These are phyloP conservation scores for Hyphopichia wangnamkhiaoensis DNA, from an alignment of 1,139 yeast genomes.

Conservation along the genomic window DNA sequence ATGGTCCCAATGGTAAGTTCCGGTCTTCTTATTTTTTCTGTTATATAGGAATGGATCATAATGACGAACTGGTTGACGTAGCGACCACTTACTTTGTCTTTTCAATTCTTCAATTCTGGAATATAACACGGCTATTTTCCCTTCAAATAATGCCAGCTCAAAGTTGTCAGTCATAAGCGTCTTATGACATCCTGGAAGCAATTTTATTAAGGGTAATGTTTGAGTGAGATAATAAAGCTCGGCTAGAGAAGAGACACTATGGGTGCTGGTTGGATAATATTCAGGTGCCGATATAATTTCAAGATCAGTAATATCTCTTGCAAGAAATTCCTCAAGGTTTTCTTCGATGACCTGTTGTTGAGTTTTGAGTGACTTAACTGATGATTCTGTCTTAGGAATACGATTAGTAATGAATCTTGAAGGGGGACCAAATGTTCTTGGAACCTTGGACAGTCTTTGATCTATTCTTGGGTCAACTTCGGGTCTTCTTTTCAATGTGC, in stretches of 20 bases:
- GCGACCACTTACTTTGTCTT: slow-evolving; percentile 86
- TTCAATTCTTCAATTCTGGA: slow-evolving; percentile 91
- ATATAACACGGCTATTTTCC: slow-evolving; percentile 88
- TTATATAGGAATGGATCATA: slow-evolving; percentile 61
- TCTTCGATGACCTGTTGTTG: slow-evolving; percentile 21
- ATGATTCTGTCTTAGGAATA: slow-evolving; percentile 8
- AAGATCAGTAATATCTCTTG: slow-evolving; percentile 29
- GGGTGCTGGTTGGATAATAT: slow-evolving; percentile 44
- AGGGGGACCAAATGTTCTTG: slow-evolving; percentile 3
- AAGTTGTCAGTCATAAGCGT: slow-evolving; percentile 81
- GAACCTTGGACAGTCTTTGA: not conserved
- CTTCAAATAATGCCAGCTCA: slow-evolving; percentile 86
- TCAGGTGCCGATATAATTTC: slow-evolving; percentile 46
- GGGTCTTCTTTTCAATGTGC: not conserved
- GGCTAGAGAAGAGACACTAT: slow-evolving; percentile 64
- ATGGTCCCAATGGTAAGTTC: slow-evolving; percentile 66
- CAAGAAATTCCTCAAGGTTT: slow-evolving; percentile 24
- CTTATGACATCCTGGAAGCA: slow-evolving; percentile 84
- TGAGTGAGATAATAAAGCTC: slow-evolving; percentile 87
- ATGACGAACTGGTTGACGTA: slow-evolving; percentile 77
- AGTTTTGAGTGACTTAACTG: slow-evolving; percentile 19
- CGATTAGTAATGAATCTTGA: slow-evolving; percentile 3
- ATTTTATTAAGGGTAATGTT: slow-evolving; percentile 77
- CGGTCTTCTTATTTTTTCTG: slow-evolving; percentile 27
- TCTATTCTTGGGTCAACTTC: not conserved